These are phyloP conservation scores for Monilinia fructigena DNA, from an alignment of 2,329 filamentous ascomycete genomes.

Conservation along the genomic window DNA sequence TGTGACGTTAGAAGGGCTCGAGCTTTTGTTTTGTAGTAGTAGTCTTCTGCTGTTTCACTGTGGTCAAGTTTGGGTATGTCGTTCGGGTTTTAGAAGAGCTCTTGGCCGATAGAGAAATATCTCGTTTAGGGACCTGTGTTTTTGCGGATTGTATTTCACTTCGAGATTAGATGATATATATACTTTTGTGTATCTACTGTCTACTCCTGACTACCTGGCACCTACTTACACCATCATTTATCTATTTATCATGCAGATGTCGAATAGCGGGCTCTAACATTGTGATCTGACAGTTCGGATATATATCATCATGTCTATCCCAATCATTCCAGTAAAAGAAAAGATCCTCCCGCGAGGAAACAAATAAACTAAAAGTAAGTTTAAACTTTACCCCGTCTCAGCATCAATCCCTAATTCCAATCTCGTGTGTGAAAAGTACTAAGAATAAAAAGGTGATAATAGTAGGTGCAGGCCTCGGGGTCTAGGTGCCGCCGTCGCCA, in stretches of 20 bases:
- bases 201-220: too few species aligned
- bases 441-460: conserved; percentile 43
- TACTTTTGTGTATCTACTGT: too few species aligned
- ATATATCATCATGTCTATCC: background rate
- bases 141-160: too few species aligned
- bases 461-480: conserved; percentile 58
- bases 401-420: background rate
- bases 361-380: conserved; percentile 29
- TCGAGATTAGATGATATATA: too few species aligned
- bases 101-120: too few species aligned
- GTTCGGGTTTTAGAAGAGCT: too few species aligned
- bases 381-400: background rate
- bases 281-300: background rate
- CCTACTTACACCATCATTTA: background rate
- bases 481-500: conserved; percentile 44
- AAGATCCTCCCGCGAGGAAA: conserved; percentile 4
- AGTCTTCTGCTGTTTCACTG: too few species aligned
- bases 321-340: conserved; percentile 11
- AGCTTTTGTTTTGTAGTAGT: too few species aligned
- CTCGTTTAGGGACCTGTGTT: too few species aligned
- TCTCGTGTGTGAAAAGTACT: background rate
- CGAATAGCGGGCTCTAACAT: too few species aligned
- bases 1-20: too few species aligned
- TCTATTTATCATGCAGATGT: background rate
- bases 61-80: too few species aligned